Evolutionary conservation across 2,329 filamentous ascomycete species (phyloP).

Genomic region (Aspergillus spinulosporus): DNA sequence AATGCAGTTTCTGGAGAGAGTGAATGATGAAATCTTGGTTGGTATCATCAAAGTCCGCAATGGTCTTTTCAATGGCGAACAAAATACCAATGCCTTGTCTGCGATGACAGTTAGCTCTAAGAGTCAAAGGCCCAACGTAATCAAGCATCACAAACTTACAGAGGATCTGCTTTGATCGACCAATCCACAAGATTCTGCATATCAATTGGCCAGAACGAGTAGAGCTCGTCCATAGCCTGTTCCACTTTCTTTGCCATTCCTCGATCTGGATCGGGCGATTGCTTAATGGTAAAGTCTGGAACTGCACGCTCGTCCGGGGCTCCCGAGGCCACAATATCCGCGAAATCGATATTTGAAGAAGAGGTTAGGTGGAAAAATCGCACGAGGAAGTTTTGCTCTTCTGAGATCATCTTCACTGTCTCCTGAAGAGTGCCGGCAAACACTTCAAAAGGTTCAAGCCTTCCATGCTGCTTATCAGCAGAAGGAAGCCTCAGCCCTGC

Average conservation of each 20-base stretch:
- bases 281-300: slow-evolving; percentile 70
- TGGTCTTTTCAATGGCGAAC: slow-evolving; percentile 74
- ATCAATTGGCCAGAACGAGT: slow-evolving; percentile 76
- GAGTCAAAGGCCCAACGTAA: slow-evolving; percentile 4
- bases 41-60: slow-evolving; percentile 77
- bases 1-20: slow-evolving; percentile 75
- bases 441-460: slow-evolving; percentile 74
- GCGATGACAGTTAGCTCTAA: slow-evolving; percentile 26
- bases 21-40: slow-evolving; percentile 90
- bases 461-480: slow-evolving; percentile 60
- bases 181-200: slow-evolving; percentile 79
- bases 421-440: slow-evolving; percentile 81
- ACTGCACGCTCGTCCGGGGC: slow-evolving; percentile 68
- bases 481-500: slow-evolving; percentile 46
- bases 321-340: slow-evolving; percentile 69
- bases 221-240: slow-evolving; percentile 86
- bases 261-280: slow-evolving; percentile 84
- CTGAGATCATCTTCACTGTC: slow-evolving; percentile 76
- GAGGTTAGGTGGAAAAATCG: slow-evolving; percentile 96
- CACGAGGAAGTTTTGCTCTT: slow-evolving; percentile 96
- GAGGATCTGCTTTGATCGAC: slow-evolving; percentile 74
- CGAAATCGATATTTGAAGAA: slow-evolving; percentile 76
- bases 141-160: slow-evolving; percentile 58
- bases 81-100: slow-evolving; percentile 89
- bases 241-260: slow-evolving; percentile 80